Evolutionary conservation across 495 filamentous ascomycete genomes (phyloP).

Genomic region (Bacidia rubella): DNA sequence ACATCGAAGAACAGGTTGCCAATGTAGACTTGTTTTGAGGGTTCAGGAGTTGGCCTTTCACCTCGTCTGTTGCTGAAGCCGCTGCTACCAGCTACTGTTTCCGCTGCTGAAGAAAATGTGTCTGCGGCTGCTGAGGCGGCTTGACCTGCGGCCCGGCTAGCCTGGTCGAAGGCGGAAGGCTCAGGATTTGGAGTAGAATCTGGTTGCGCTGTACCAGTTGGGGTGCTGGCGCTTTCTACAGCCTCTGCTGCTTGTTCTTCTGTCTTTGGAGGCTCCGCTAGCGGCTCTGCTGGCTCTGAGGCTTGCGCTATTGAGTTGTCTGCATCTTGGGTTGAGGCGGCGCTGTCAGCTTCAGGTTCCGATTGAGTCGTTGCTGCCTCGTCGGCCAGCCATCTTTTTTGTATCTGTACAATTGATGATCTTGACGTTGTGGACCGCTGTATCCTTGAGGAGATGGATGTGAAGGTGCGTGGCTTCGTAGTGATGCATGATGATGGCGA

Average conservation of each 20-base stretch:
- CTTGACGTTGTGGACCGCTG: constrained; percentile 18
- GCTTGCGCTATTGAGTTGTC: not conserved
- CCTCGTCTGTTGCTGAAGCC: not conserved
- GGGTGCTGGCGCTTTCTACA: not conserved
- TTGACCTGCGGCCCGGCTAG: not conserved
- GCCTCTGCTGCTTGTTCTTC: constrained; percentile 13
- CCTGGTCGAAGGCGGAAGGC: not conserved
- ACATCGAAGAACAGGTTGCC: constrained; percentile 83
- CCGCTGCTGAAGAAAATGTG: not conserved
- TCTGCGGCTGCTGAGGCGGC: constrained; percentile 5
- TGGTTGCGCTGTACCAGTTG: not conserved
- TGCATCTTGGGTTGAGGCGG: constrained; percentile 15
- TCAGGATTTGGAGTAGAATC: not conserved
- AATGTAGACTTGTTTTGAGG: constrained; percentile 41
- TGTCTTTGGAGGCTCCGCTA: constrained; percentile 10
- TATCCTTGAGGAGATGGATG: constrained; percentile 18
- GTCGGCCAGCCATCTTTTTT: constrained; percentile 33
- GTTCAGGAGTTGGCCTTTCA: not conserved
- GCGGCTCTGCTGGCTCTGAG: not conserved
- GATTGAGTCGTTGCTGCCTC: constrained; percentile 18
- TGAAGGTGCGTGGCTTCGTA: constrained; percentile 30
- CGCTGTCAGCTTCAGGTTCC: constrained; percentile 18
- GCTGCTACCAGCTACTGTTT: not conserved
- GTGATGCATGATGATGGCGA: constrained; percentile 33
- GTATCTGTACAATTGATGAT: constrained; percentile 19